A percentile compares a stretch with the other conserved stretches of the same genome.
These are phyloP conservation scores for Trichoderma sp. DNA, from an alignment of 2,329 filamentous ascomycete genomes.

Conservation along the genomic window DNA sequence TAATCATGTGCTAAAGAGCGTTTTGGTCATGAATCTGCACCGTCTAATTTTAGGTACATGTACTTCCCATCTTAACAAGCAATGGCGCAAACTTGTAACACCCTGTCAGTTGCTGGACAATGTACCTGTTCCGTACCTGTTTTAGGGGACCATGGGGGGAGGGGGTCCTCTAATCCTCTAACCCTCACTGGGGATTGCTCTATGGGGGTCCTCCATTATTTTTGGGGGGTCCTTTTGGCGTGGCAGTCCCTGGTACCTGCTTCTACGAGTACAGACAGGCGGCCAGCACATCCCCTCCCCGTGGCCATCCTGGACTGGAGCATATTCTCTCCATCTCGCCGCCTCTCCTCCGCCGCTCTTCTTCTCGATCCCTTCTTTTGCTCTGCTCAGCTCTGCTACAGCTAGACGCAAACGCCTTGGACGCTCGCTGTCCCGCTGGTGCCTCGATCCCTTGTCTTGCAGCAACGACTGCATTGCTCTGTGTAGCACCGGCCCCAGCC, in stretches of 20 bases:
- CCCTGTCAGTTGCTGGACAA: not conserved
- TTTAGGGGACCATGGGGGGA: conserved; percentile 13
- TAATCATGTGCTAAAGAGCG: conserved; percentile 7
- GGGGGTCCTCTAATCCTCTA: not conserved
- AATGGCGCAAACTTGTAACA: conserved; percentile 5
- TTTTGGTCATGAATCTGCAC: conserved; percentile 4
- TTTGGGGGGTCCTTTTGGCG: not conserved
- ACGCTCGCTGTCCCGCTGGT: conserved; percentile 7
- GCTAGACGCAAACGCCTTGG: not conserved
- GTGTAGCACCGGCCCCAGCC: conserved; percentile 17
- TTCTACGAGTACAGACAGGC: conserved; percentile 3
- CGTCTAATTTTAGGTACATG: conserved; percentile 19
- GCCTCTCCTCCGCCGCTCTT: not conserved
- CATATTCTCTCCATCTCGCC: conserved; percentile 12
- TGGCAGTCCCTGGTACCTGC: conserved; percentile 22
- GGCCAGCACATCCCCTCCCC: conserved; percentile 17
- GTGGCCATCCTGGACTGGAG: not conserved
- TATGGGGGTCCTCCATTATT: not conserved
- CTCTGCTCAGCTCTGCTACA: not conserved
- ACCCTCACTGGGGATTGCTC: not conserved
- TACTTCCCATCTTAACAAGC: conserved; percentile 12
- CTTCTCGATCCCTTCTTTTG: not conserved
- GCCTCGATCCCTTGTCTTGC: conserved; percentile 6
- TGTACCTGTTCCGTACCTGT: conserved; percentile 1
- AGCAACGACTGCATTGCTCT: conserved; percentile 7